phyloP scores from a whole-genome alignment of 192 early-diverging fungal genomes.

The Obelidium mucronatum region DNA sequence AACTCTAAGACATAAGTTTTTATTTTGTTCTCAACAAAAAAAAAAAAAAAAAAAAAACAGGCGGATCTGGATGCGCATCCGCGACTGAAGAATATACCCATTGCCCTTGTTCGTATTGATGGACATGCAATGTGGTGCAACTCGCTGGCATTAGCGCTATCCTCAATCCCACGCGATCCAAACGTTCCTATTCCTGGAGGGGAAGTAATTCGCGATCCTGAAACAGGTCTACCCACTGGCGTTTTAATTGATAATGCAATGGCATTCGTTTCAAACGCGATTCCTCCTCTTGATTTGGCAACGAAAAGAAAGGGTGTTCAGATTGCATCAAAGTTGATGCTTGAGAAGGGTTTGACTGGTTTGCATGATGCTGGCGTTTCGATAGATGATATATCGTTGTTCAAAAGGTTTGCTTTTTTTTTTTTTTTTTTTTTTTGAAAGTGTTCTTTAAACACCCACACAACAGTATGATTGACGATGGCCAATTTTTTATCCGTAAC shows the following conservation, averaged over 20 bases:
- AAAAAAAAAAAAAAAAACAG: too few species aligned
- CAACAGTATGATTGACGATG: too few species aligned
- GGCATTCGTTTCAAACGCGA: slow-evolving; percentile 39
- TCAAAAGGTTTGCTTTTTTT: slow-evolving; percentile 49
- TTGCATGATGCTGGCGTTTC: slow-evolving; percentile 64
- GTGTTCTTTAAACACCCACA: too few species aligned
- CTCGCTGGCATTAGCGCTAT: slow-evolving; percentile 31
- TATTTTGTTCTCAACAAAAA: too few species aligned
- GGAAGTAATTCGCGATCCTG: slow-evolving; percentile 38
- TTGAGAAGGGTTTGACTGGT: slow-evolving; percentile 55
- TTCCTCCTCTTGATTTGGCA: slow-evolving; percentile 32
- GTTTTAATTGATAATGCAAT: slow-evolving; percentile 66
- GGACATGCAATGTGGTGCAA: slow-evolving; percentile 61
- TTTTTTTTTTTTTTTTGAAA: too few species aligned
- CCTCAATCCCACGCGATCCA: slow-evolving; percentile 20
- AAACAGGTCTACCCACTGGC: slow-evolving; percentile 46
- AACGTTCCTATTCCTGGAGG: slow-evolving; percentile 30
- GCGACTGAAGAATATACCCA: slow-evolving; percentile 46
- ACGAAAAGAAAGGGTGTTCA: slow-evolving; percentile 34
- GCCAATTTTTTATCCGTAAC: too few species aligned
- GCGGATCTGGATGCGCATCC: slow-evolving; percentile 51
- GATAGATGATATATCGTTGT: slow-evolving; percentile 40
- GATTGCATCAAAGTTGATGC: slow-evolving; percentile 41
- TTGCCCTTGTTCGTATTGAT: slow-evolving; percentile 55
- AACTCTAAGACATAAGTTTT: too few species aligned